Base-by-base conservation (phyloP, 164 flowering plant species). In the Vitis labrusca region DNA sequence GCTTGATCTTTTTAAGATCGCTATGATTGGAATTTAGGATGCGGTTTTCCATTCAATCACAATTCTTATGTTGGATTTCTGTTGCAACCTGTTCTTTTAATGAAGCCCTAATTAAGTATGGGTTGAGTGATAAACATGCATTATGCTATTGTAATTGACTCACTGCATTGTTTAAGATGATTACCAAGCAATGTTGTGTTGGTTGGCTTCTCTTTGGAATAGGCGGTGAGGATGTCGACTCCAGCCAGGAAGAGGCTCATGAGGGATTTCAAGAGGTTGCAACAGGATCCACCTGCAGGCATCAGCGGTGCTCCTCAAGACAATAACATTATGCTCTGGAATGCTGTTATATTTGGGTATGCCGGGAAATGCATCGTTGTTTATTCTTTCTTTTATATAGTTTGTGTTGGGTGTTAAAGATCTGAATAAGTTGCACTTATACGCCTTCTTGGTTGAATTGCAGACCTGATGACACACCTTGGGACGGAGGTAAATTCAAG, bases 261-360 rank as follows among this genome's bases (percentile, higher is more conserved):
- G 93, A 86, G 93, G 75, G 93, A 89, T 79, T 87, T 89, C 73
- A 89, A 84, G 84, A 83, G 93, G 86, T 79, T 89, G 83, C 89
- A 85, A 73, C 91, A 87, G 69, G 93, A 89, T 72, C 93, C 93
- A 49, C 90, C 91, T 29, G 93, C 91, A 1, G 93, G 93, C 23
- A 84, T 89, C 74, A 89, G 89, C 63, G 89, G 93, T 37, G 89
- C 91, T 61, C 93, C 93, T 50, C 91, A 87, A 49, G 93, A 89
- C 67, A 86, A 86, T 65, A 89, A 86, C 74, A 89, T 89, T 50
- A 87, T 85, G 91, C 83, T 89, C 3, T 88, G 91, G 94, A 89
- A 89, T 78, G 94, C 94, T 66, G 91, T 89, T 67, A 89, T 89
- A 66, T 89, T 89, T 67, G 91, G 94, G 94, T 88, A 79, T 59